Conservation (phyloP, 2,329 filamentous ascomycete genomes). For the Calonectria hawksworthii region DNA sequence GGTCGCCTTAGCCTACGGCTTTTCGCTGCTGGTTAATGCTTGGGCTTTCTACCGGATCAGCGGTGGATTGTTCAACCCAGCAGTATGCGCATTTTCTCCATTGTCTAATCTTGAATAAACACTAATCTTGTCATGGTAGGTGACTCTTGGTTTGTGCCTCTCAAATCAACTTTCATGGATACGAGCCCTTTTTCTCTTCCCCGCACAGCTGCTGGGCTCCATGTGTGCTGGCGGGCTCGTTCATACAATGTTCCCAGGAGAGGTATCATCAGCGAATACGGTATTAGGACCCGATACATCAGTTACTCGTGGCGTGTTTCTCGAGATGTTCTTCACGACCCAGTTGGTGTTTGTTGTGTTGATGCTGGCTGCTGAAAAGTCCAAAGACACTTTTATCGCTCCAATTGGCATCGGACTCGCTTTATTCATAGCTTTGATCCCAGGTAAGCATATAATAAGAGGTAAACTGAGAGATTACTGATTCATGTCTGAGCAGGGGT, state of each 20-base stretch:
- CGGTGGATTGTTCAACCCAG: not conserved
- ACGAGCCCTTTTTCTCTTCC: slow-evolving; percentile 57
- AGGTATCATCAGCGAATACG: slow-evolving; percentile 64
- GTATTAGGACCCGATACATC: slow-evolving; percentile 62
- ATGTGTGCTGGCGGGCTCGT: slow-evolving; percentile 70
- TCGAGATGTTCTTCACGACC: slow-evolving; percentile 74
- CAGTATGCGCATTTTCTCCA: not conserved
- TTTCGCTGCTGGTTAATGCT: not conserved
- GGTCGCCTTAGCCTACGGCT: not conserved
- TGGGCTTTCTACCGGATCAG: not conserved
- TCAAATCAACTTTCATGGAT: slow-evolving; percentile 37
- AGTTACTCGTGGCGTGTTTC: slow-evolving; percentile 69
- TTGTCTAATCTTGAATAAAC: not conserved
- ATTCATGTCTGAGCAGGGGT: slow-evolving; percentile 38
- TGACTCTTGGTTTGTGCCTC: slow-evolving; percentile 39
- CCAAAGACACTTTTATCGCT: slow-evolving; percentile 76
- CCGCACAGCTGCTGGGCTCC: slow-evolving; percentile 67
- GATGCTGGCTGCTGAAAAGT: slow-evolving; percentile 79
- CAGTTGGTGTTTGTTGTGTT: slow-evolving; percentile 72
- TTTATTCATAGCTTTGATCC: slow-evolving; percentile 69
- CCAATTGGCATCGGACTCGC: slow-evolving; percentile 78
- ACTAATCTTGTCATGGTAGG: slow-evolving; percentile 14
- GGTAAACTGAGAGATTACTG: not conserved
- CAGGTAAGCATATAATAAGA: slow-evolving; percentile 28
- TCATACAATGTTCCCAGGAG: slow-evolving; percentile 66